Conservation (phyloP, 2,329 filamentous ascomycete genomes). For the Colletotrichum trifolii region DNA sequence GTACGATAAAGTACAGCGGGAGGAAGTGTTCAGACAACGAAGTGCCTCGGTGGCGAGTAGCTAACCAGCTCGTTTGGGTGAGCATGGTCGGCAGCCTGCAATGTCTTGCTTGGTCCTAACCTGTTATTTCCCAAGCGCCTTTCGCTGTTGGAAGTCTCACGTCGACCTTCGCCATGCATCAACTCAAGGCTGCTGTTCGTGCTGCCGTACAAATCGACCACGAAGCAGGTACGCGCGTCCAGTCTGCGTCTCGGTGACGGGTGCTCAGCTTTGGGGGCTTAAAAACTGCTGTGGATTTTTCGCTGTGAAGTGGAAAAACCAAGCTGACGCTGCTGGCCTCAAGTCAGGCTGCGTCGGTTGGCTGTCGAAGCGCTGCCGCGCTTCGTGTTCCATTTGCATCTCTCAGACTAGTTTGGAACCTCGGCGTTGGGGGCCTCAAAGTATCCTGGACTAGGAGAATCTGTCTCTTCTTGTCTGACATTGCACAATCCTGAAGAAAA, state of each 20-base stretch:
- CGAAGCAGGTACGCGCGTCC: constrained; percentile 24
- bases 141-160: constrained; percentile 3
- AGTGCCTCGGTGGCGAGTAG: constrained; percentile 17
- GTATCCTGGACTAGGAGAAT: too few relatives aligned
- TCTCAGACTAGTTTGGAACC: too few relatives aligned
- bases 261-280: constrained; percentile 28
- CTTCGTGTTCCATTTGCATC: too few relatives aligned
- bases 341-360: constrained; percentile 21
- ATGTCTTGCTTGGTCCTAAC: too few relatives aligned
- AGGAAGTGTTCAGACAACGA: too few relatives aligned
- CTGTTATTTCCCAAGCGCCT: neutral
- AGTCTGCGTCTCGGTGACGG: neutral
- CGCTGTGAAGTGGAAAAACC: constrained; percentile 19
- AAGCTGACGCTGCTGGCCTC: neutral
- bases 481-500: neutral
- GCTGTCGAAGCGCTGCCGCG: constrained; percentile 24
- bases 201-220: constrained; percentile 2
- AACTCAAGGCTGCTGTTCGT: neutral
- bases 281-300: neutral
- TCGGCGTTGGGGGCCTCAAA: too few relatives aligned
- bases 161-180: constrained; percentile 1
- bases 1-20: too few relatives aligned
- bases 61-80: too few relatives aligned
- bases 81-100: too few relatives aligned
- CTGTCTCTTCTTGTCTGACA: neutral